Percentiles rank a stretch among this genome's conserved stretches.
Evolutionary conservation across 129 eudicot genomes (phyloP).

Genomic region (Helichrysum umbraculigerum): DNA sequence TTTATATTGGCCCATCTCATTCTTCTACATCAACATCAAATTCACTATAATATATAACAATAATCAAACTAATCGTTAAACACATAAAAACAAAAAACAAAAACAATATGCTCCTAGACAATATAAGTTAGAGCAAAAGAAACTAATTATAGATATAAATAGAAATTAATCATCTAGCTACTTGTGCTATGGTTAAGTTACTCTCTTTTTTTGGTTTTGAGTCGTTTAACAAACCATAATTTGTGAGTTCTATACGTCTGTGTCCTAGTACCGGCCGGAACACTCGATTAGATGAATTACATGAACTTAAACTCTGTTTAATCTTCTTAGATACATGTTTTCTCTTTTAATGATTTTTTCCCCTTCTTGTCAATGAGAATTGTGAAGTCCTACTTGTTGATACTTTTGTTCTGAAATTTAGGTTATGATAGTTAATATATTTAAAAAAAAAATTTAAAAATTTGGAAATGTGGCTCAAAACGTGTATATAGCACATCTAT

Average conservation of each 20-base stretch:
- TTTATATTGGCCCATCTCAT: background rate
- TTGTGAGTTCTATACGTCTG: no score
- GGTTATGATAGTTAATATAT: background rate
- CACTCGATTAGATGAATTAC: no score
- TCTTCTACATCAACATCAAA: background rate
- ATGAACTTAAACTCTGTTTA: background rate
- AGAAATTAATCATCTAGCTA: no score
- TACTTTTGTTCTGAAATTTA: no score
- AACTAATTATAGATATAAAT: no score
- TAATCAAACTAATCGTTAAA: background rate
- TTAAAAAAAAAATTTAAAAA: background rate
- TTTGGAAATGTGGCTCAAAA: background rate
- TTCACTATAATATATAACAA: background rate
- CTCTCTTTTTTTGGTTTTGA: no score
- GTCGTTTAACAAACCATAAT: no score
- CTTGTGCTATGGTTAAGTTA: no score
- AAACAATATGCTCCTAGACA: no score
- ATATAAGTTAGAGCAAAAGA: no score
- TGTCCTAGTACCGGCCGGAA: no score
- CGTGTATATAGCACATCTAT: constrained; percentile 31
- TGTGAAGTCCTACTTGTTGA: no score
- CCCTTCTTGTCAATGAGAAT: background rate
- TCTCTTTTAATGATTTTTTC: background rate
- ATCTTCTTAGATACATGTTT: background rate
- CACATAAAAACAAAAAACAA: background rate